Evolutionary conservation across 75 land plant genomes (phyloP).

Genomic region (Selaginella moellendorffii): DNA sequence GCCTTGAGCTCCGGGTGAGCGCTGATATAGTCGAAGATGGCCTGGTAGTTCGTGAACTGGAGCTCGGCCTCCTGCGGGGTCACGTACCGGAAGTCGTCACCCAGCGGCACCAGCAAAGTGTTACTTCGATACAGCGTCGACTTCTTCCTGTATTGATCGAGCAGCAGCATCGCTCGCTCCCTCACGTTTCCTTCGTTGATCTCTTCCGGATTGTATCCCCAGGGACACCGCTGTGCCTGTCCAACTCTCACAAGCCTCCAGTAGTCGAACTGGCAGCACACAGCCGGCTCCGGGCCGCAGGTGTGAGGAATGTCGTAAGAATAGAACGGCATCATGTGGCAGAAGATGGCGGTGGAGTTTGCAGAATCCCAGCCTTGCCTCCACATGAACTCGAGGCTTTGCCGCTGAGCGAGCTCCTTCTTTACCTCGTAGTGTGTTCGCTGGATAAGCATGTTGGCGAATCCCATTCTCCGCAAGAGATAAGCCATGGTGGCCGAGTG

Average conservation of each 20-base stretch:
- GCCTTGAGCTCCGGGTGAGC: slow-evolving; percentile 58
- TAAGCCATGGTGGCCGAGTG: slow-evolving; percentile 98
- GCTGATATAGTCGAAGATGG: slow-evolving; percentile 84
- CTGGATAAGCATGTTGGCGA: slow-evolving; percentile 94
- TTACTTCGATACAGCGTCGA: slow-evolving; percentile 76
- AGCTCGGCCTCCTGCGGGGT: slow-evolving; percentile 75
- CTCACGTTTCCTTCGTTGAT: slow-evolving; percentile 60
- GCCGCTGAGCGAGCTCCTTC: slow-evolving; percentile 62
- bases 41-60: slow-evolving; percentile 82
- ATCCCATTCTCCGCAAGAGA: slow-evolving; percentile 92
- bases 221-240: slow-evolving; percentile 65
- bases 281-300: slow-evolving; percentile 98
- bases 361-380: slow-evolving; percentile 92
- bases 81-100: slow-evolving; percentile 95
- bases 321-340: slow-evolving; percentile 99
- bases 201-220: slow-evolving; percentile 68
- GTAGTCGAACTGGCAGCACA: slow-evolving; percentile 98
- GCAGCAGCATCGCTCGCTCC: slow-evolving; percentile 54
- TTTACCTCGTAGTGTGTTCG: slow-evolving; percentile 96
- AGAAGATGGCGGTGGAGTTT: slow-evolving; percentile 85
- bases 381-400: slow-evolving; percentile 87
- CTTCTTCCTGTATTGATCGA: slow-evolving; percentile 92
- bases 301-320: slow-evolving; percentile 98
- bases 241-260: slow-evolving; percentile 57
- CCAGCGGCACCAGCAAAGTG: slow-evolving; percentile 87